Conservation (phyloP, 2,329 filamentous ascomycete species). For the Thelonectria rubi region DNA sequence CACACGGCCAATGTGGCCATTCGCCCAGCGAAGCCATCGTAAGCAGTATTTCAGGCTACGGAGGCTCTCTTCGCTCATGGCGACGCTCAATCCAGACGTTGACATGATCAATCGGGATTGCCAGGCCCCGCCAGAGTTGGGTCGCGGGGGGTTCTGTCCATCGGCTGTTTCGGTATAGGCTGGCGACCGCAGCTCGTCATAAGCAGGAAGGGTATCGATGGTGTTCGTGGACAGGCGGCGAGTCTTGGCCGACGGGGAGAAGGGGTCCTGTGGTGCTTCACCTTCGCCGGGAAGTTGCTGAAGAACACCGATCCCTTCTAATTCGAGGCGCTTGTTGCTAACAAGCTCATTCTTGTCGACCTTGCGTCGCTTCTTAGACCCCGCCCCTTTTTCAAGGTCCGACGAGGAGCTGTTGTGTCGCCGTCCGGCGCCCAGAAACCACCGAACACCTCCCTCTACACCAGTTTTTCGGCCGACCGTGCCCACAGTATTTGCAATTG, state of each 20-base stretch:
- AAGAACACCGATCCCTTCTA: conserved; percentile 35
- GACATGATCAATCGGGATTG: conserved; percentile 87
- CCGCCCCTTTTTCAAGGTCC: conserved; percentile 57
- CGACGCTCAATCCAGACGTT: conserved; percentile 88
- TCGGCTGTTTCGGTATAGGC: conserved; percentile 72
- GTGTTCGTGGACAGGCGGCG: conserved; percentile 73
- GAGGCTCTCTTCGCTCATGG: conserved; percentile 89
- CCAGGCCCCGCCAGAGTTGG: conserved; percentile 62
- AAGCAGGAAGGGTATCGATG: conserved; percentile 81
- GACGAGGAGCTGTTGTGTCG: conserved; percentile 58
- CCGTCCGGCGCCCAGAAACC: conserved; percentile 75
- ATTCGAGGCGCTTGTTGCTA: conserved; percentile 44
- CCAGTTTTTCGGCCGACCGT: conserved; percentile 86
- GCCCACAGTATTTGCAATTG: conserved; percentile 86
- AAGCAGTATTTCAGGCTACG: conserved; percentile 87
- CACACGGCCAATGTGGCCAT: conserved; percentile 79
- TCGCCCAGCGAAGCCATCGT: conserved; percentile 81
- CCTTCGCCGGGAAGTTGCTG: conserved; percentile 33
- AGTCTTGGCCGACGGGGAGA: conserved; percentile 44
- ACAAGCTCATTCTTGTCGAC: conserved; percentile 53
- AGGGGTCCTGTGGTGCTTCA: conserved; percentile 37
- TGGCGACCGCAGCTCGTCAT: conserved; percentile 80
- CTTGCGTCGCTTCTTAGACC: conserved; percentile 68
- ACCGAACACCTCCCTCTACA: conserved; percentile 85
- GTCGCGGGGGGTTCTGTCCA: conserved; percentile 43